Evolutionary conservation across 2,329 filamentous ascomycete genomes (phyloP).

Genomic region (Cadophora malorum): DNA sequence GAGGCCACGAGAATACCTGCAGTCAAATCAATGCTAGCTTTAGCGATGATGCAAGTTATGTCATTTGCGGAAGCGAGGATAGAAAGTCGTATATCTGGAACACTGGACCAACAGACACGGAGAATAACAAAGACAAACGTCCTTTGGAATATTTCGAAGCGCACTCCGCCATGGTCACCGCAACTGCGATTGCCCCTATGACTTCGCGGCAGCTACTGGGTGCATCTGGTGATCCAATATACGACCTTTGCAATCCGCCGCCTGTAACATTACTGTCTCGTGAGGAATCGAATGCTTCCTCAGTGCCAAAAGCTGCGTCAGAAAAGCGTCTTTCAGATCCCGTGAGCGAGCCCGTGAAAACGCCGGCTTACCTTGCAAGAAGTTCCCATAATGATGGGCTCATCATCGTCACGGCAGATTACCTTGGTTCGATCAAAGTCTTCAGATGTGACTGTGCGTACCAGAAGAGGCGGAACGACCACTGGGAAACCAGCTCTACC

Average conservation of each 20-base stretch:
- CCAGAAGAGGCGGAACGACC: slow-evolving; percentile 75
- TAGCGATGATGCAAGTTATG: slow-evolving; percentile 83
- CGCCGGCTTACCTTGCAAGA: slow-evolving; percentile 78
- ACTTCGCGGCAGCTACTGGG: slow-evolving; percentile 79
- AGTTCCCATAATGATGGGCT: slow-evolving; percentile 81
- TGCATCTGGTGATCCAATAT: slow-evolving; percentile 82
- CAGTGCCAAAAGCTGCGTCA: slow-evolving; percentile 44
- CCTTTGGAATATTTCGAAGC: slow-evolving; percentile 91
- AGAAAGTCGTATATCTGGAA: slow-evolving; percentile 91
- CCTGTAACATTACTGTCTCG: slow-evolving; percentile 82
- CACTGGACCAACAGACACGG: slow-evolving; percentile 59
- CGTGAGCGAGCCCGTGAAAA: slow-evolving; percentile 60
- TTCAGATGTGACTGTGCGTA: slow-evolving; percentile 88
- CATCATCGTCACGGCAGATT: slow-evolving; percentile 91
- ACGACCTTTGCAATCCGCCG: slow-evolving; percentile 93
- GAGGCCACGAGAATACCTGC: slow-evolving; percentile 86
- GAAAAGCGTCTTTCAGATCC: slow-evolving; percentile 41
- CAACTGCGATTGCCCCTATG: slow-evolving; percentile 83
- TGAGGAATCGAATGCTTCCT: slow-evolving; percentile 64
- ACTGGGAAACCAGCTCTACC: slow-evolving; percentile 78
- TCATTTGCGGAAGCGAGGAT: slow-evolving; percentile 94
- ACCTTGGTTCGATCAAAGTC: slow-evolving; percentile 87
- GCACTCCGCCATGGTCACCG: slow-evolving; percentile 86
- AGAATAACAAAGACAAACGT: slow-evolving; percentile 76
- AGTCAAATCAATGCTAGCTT: slow-evolving; percentile 91